phyloP scores from a whole-genome alignment of 371 early-diverging fungal genomes.

The Mucor velutinosus region DNA sequence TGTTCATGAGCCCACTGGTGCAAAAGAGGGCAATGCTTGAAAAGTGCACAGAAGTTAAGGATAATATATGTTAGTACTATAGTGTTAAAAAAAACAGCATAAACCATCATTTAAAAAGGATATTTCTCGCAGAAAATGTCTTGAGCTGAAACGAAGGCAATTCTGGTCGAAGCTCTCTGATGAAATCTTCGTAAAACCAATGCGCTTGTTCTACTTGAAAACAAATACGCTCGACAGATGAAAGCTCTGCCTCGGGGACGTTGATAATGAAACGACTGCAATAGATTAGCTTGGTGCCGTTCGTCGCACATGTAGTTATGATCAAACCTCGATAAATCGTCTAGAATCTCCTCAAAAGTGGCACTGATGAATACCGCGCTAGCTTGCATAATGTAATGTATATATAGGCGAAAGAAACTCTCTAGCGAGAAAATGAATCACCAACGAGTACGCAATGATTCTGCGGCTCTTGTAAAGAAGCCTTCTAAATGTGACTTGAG shows the following conservation, averaged over 20 bases:
- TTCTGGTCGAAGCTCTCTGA: conserved; percentile 79
- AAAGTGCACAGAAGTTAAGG: conserved; percentile 48
- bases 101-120: conserved; percentile 40
- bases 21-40: conserved; percentile 87
- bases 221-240: conserved; percentile 91
- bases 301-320: background rate
- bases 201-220: conserved; percentile 99
- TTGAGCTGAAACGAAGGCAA: conserved; percentile 83
- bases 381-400: conserved; percentile 26
- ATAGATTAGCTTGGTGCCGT: background rate
- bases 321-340: conserved; percentile 81
- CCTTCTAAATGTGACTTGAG: background rate
- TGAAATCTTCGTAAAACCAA: conserved; percentile 99
- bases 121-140: conserved; percentile 77
- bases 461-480: background rate
- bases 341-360: conserved; percentile 78
- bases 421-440: background rate
- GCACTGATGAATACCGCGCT: conserved; percentile 65
- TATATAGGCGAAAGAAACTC: background rate
- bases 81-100: background rate
- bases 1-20: conserved; percentile 87
- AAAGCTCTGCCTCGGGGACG: conserved; percentile 91
- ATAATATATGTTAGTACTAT: background rate
- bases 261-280: conserved; percentile 96
- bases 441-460: background rate